phyloP scores from a whole-genome alignment of 768 basidiomycete species.

The Lactarius trivialis region DNA sequence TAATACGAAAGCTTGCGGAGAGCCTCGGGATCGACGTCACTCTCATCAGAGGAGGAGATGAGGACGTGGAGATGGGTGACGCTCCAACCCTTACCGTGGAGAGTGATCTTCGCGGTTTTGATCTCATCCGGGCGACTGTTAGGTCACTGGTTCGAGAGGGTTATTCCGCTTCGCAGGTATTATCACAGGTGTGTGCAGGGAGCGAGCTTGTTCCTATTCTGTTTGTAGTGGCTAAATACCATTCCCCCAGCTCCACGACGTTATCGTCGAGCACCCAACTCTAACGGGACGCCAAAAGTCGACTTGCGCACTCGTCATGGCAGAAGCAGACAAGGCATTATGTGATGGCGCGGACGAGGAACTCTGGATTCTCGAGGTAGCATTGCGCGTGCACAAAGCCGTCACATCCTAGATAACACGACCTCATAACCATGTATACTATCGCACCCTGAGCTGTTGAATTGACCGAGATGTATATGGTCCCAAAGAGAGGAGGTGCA shows the following conservation, averaged over 20 bases:
- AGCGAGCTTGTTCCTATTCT: constrained; percentile 16
- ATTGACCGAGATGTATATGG: not conserved
- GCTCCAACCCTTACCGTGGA: constrained; percentile 23
- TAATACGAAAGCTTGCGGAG: constrained; percentile 62
- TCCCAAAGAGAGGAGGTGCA: not conserved
- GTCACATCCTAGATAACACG: constrained; percentile 28
- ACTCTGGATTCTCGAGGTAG: constrained; percentile 87
- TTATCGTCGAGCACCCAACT: constrained; percentile 76
- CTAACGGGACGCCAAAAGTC: constrained; percentile 78
- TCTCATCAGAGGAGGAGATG: constrained; percentile 33
- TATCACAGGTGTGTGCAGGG: constrained; percentile 63
- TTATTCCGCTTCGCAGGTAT: constrained; percentile 84
- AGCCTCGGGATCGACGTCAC: constrained; percentile 65
- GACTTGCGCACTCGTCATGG: constrained; percentile 72
- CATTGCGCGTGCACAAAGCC: constrained; percentile 67
- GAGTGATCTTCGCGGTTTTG: constrained; percentile 41
- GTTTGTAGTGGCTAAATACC: constrained; percentile 26
- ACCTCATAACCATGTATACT: not conserved
- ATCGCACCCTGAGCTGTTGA: not conserved
- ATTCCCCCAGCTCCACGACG: constrained; percentile 74
- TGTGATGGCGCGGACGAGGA: constrained; percentile 98
- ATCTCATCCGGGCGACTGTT: constrained; percentile 62
- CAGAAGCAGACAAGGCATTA: constrained; percentile 92
- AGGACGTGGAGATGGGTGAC: constrained; percentile 42
- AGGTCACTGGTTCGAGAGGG: constrained; percentile 78